phyloP scores from a whole-genome alignment of 441 rosid genomes.

The Lepidium campestre region DNA sequence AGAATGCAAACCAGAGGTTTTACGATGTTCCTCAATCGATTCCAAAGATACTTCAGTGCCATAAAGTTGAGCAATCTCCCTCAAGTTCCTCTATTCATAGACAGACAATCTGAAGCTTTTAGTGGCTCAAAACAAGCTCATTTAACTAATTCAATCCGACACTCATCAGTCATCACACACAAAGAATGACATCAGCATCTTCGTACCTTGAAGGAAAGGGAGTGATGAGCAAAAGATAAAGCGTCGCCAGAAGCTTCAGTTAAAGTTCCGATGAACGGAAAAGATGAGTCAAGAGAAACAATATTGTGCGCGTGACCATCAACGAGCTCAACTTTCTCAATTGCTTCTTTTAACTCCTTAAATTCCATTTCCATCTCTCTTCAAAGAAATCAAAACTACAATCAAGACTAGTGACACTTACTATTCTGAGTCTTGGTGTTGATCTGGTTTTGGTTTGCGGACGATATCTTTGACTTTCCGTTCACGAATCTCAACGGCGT shows the following conservation, averaged over 20 bases:
- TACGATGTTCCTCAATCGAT: constrained; percentile 67
- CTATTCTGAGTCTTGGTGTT: too few relatives aligned
- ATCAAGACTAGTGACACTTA: too few relatives aligned
- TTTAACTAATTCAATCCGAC: background rate
- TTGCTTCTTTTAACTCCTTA: constrained; percentile 45
- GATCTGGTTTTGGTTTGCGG: too few relatives aligned
- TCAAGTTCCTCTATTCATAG: constrained; percentile 63
- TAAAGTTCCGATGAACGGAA: constrained; percentile 57
- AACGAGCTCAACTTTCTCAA: constrained; percentile 54
- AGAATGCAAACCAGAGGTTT: constrained; percentile 45
- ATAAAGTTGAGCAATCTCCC: constrained; percentile 68
- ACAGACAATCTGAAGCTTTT: background rate
- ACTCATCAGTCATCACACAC: background rate
- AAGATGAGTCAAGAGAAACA: constrained; percentile 71
- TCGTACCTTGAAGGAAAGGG: constrained; percentile 76
- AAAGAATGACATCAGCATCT: background rate
- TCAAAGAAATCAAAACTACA: too few relatives aligned
- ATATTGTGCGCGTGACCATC: constrained; percentile 87
- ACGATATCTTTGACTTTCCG: too few relatives aligned
- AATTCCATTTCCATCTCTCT: constrained; percentile 45
- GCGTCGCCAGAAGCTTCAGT: constrained; percentile 81
- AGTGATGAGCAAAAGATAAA: constrained; percentile 52
- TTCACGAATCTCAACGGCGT: too few relatives aligned
- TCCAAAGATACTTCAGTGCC: constrained; percentile 58
- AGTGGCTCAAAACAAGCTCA: background rate